Conservation (phyloP, 768 basidiomycete species). For the Russula griseocarnosa region DNA sequence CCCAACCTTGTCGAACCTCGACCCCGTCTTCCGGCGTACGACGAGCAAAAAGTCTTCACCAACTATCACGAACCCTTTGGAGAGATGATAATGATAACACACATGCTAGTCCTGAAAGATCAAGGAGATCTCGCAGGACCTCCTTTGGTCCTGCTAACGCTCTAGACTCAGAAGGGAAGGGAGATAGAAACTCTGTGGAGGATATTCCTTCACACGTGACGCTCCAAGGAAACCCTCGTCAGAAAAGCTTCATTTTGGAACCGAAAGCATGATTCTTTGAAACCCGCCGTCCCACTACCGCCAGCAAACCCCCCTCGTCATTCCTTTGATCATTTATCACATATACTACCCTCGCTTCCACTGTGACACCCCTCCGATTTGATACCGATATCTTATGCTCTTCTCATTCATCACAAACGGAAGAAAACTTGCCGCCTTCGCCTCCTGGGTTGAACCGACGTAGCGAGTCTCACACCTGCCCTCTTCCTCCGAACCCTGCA, state of each 20-base stretch:
- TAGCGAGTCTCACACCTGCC: background rate
- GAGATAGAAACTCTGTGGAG: constrained; percentile 41
- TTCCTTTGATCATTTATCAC: constrained; percentile 36
- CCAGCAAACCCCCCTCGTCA: constrained; percentile 31
- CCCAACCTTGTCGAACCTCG: constrained; percentile 27
- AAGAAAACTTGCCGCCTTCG: constrained; percentile 28
- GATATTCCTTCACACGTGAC: constrained; percentile 31
- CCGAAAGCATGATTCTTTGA: constrained; percentile 39
- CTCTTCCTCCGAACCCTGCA: constrained; percentile 13
- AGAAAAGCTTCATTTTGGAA: constrained; percentile 29
- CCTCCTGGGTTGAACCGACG: constrained; percentile 21
- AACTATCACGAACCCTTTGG: constrained; percentile 33
- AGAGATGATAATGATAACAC: constrained; percentile 28
- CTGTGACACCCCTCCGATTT: constrained; percentile 45
- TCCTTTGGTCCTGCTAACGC: constrained; percentile 50
- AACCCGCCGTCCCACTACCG: constrained; percentile 35
- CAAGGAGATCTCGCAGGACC: constrained; percentile 51
- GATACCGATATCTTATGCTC: constrained; percentile 33
- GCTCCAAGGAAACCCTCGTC: constrained; percentile 24
- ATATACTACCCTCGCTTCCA: constrained; percentile 39
- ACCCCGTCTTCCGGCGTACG: constrained; percentile 35
- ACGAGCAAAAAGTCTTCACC: constrained; percentile 53
- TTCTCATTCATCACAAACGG: constrained; percentile 32
- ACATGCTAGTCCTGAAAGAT: constrained; percentile 28
- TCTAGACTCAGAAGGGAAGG: constrained; percentile 41